Base-by-base conservation (phyloP, 106 monocot species). In the Cymbidium sinense region DNA sequence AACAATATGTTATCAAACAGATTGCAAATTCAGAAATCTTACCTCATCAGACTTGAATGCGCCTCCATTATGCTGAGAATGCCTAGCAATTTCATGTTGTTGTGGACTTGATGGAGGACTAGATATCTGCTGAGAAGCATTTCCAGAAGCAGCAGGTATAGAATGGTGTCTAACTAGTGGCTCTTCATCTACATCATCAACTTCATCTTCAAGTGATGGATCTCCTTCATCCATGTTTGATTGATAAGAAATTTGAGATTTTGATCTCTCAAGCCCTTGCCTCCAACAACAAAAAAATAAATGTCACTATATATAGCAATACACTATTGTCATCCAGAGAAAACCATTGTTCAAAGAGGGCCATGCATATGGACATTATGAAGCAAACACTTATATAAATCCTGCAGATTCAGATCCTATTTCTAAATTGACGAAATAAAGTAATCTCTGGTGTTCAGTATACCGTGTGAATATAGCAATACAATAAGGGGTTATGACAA, bases 101-200 rank as follows among this genome's bases (percentile, higher is more conserved):
- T 72, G 79, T 36, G 83, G 81, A 80, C 86, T 83, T 70, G 85
- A 87, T 58, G 81, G 78, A 83, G 83, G 78, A 47, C 80, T 86
- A 64, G 74, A 62, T 23, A 72, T 73, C 52, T 80, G 70, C 61
- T 83, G 72, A 75, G 73, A 81, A 77, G 13, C 70, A 79, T 76
- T 80, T 81, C 69, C 78, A 70, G 86, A 82, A 76, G 82, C n/a
- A 36, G 75, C 0, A 13, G 51, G 78, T 50, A 81, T 82, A 29
- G 93, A 83, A 34, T 76, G 83, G 23, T 84, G 82, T 31, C 81
- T 82, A 20, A 94, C 77, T 71, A 92, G 52, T 44, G 85, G 88
- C 43, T 88, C 77, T 70, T 88, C 88, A 33, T 87, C 91, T n/a
- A 78, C 73, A 84, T 96, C 94, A 77, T 89, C 95, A 84, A 25